Conservation (phyloP, 1,284 basidiomycete species). For the Ustilago tritici region DNA sequence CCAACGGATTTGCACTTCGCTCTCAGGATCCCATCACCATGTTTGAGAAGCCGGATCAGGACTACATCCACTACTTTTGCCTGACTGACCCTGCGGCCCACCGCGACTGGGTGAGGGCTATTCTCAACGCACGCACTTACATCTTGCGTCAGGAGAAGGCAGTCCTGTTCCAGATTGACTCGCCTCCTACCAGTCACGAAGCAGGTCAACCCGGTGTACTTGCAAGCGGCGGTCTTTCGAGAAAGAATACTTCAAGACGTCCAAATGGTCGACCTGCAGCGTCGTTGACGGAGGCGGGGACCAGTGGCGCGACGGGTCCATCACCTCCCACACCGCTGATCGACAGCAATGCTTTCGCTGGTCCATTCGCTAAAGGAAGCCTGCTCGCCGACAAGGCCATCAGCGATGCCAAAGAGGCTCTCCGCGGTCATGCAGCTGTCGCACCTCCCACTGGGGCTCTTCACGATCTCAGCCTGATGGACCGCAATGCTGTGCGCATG, state of each 20-base stretch:
- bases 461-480: conserved; percentile 42
- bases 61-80: conserved; percentile 63
- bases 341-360: conserved; percentile 48
- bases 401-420: conserved; percentile 47
- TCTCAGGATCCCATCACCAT: conserved; percentile 56
- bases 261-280: conserved; percentile 26
- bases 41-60: conserved; percentile 64
- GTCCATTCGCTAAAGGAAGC: conserved; percentile 60
- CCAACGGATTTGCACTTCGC: conserved; percentile 63
- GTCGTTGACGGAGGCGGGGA: conserved; percentile 4
- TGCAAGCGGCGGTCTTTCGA: conserved; percentile 35
- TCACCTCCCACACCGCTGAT: conserved; percentile 47
- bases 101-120: conserved; percentile 65
- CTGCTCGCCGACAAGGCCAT: conserved; percentile 57
- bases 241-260: conserved; percentile 37
- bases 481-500: conserved; percentile 29
- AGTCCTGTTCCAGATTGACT: conserved; percentile 54
- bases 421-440: conserved; percentile 29
- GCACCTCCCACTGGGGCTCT: conserved; percentile 23
- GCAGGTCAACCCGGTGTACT: neutral
- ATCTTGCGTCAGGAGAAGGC: conserved; percentile 65
- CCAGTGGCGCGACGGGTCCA: conserved; percentile 9
- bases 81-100: conserved; percentile 64
- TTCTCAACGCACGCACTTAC: conserved; percentile 64
- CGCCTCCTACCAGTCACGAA: conserved; percentile 18